Percentiles rank a stretch among this genome's conserved stretches.
These are phyloP conservation scores for Kockovaella imperatae DNA, from an alignment of 768 basidiomycete genomes.

Conservation along the genomic window DNA sequence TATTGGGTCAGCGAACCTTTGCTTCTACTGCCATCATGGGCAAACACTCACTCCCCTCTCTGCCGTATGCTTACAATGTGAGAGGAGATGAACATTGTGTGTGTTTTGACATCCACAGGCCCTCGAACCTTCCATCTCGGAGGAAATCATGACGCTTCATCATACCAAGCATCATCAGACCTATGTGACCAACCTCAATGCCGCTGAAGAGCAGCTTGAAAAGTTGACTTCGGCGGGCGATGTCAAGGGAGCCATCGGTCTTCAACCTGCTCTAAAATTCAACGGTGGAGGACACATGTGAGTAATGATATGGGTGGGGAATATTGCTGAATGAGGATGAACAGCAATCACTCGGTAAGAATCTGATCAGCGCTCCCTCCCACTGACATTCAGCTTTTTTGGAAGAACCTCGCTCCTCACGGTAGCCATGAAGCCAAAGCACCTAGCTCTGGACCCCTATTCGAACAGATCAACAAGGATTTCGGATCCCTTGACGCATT, in stretches of 20 bases:
- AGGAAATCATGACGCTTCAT: slow-evolving; percentile 89
- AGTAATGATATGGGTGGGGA: slow-evolving; percentile 2
- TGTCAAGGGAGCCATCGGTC: slow-evolving; percentile 72
- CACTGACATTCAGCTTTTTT: slow-evolving; percentile 59
- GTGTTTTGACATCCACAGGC: slow-evolving; percentile 34
- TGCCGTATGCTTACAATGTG: slow-evolving; percentile 72
- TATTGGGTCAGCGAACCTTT: neutral
- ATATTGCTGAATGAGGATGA: neutral
- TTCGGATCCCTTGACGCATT: slow-evolving; percentile 68
- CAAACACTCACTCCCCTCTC: slow-evolving; percentile 66
- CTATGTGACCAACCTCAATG: slow-evolving; percentile 85
- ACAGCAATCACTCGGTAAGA: slow-evolving; percentile 53
- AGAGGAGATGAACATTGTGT: slow-evolving; percentile 9
- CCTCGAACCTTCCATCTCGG: slow-evolving; percentile 86
- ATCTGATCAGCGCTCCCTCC: slow-evolving; percentile 48
- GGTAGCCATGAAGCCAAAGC: slow-evolving; percentile 53
- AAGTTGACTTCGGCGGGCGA: slow-evolving; percentile 47
- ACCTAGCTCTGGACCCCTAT: slow-evolving; percentile 61
- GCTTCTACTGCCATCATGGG: slow-evolving; percentile 17
- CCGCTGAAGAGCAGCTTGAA: slow-evolving; percentile 70
- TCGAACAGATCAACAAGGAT: slow-evolving; percentile 40
- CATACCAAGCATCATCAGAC: slow-evolving; percentile 94
- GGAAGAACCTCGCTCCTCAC: slow-evolving; percentile 80
- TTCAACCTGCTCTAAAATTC: slow-evolving; percentile 88
- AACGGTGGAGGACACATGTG: slow-evolving; percentile 75